Percentiles rank a stretch among this genome's conserved stretches.
These are phyloP conservation scores for Dovyalis caffra DNA, from an alignment of 345 rosid genomes.

Conservation along the genomic window DNA sequence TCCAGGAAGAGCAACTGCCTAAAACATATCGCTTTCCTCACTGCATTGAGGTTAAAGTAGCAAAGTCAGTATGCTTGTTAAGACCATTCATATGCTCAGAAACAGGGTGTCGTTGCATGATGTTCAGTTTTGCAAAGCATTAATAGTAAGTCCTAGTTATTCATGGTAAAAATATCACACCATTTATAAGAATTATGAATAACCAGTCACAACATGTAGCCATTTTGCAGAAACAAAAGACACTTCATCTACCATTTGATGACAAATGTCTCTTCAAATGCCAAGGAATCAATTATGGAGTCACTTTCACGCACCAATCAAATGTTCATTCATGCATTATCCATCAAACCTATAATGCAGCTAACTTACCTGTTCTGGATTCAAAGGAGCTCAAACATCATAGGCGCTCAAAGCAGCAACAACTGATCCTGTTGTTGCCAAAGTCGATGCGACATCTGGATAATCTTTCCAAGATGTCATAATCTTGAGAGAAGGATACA, in stretches of 20 bases:
- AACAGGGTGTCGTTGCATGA: not conserved
- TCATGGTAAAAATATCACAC: not conserved
- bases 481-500: slow-evolving; percentile 68
- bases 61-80: not conserved
- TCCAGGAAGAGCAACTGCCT: slow-evolving; percentile 8
- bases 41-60: slow-evolving; percentile 21
- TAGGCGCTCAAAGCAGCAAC: slow-evolving; percentile 75
- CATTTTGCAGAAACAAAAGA: not conserved
- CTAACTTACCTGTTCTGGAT: slow-evolving; percentile 30
- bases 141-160: not conserved
- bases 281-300: not conserved
- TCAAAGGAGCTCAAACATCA: slow-evolving; percentile 39
- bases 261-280: not conserved
- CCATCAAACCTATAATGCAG: slow-evolving; percentile 6
- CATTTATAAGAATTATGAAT: not conserved
- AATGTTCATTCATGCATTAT: not conserved
- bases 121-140: not conserved
- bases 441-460: slow-evolving; percentile 68
- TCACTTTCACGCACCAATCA: not conserved
- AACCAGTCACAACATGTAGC: not conserved
- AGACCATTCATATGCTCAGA: not conserved
- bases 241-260: too few species aligned
- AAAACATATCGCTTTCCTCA: slow-evolving; percentile 1
- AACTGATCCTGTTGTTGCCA: slow-evolving; percentile 75
- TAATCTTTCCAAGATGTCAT: slow-evolving; percentile 80